phyloP scores from a whole-genome alignment of 495 filamentous ascomycete species.

The Parmelia sp. region DNA sequence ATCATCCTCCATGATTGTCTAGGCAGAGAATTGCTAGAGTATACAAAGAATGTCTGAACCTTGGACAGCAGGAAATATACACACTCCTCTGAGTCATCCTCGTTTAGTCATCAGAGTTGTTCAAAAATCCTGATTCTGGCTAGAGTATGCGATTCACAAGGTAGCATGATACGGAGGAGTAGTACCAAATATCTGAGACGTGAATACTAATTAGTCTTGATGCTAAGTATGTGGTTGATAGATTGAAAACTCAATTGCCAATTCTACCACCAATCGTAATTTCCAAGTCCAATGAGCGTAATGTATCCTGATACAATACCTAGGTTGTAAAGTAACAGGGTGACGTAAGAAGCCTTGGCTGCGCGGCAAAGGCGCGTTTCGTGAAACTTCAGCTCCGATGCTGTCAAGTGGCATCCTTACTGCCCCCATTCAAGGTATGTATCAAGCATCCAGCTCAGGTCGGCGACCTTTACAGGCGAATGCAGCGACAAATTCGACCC shows the following conservation, averaged over 20 bases:
- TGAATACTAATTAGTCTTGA: background rate
- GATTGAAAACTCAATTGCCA: too few relatives aligned
- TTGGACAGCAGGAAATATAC: background rate
- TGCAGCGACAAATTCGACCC: background rate
- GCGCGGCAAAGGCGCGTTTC: conserved; percentile 1
- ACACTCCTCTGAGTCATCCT: background rate
- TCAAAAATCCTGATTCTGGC: background rate
- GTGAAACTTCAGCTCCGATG: background rate
- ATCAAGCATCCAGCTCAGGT: background rate
- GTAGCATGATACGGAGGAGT: background rate
- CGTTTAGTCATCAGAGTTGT: background rate
- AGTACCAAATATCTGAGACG: background rate
- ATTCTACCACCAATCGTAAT: too few relatives aligned
- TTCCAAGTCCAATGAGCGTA: too few relatives aligned
- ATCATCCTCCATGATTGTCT: conserved; percentile 7
- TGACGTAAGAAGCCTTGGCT: background rate
- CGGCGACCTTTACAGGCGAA: background rate
- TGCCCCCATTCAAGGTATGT: background rate
- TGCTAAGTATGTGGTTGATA: too few relatives aligned
- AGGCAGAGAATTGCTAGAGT: background rate
- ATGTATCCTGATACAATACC: too few relatives aligned
- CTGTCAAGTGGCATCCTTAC: background rate
- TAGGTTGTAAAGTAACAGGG: too few relatives aligned
- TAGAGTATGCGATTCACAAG: background rate
- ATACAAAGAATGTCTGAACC: background rate